Base-by-base conservation (phyloP, 2,329 filamentous ascomycete species). In the Xylariaceae sp. region DNA sequence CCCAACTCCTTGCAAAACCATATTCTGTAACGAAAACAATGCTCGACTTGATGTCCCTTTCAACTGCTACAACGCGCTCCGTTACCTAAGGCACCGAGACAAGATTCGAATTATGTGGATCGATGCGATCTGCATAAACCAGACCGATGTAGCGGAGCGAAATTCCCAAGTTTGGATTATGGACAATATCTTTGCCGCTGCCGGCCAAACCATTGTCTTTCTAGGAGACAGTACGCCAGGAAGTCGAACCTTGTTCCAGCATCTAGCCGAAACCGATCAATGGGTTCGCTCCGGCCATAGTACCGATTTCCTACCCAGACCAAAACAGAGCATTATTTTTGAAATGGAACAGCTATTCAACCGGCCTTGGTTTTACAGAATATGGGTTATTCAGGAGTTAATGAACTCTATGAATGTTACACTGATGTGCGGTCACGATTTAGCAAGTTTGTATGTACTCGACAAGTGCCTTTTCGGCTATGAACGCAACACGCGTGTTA, bases 331-430 rank as follows among this genome's bases (percentile, higher is more conserved):
- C 9, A 23, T 45, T 0, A 14, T 39, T 6, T 2, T 2, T 23
- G 40, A 37, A 33, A 2, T 37, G 11, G 33, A 53, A 16, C 0
- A n/a, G 1, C 8, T 53, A 1, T 29, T 53, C n/a, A 12, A 17
- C 5, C 33, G 39, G 6, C 2, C 40, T n/a, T 46, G 33, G 31
- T 53, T 53, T 11, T 37, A 19, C 1, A 21, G 33, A 21, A 28
- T 31, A 16, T 53, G 50, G 41, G 41, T 31, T n/a, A 23, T 46
- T n/a, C 50, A 53, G 12, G 50, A 45, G 17, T n/a, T 39, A 2
- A 4, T 14, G 4, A 29, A 9, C 14, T 39, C 41, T 2, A n/a
- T n/a, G n/a, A n/a, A n/a, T n/a, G n/a, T n/a, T n/a, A n/a, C 3
- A 2, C 45, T 53, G 9, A 37, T 53, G 31, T 53, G 50, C 11